A percentile compares a stretch with the other conserved stretches of the same genome.
phyloP scores from a whole-genome alignment of 345 rosid genomes.

The Fremontodendron californicum region DNA sequence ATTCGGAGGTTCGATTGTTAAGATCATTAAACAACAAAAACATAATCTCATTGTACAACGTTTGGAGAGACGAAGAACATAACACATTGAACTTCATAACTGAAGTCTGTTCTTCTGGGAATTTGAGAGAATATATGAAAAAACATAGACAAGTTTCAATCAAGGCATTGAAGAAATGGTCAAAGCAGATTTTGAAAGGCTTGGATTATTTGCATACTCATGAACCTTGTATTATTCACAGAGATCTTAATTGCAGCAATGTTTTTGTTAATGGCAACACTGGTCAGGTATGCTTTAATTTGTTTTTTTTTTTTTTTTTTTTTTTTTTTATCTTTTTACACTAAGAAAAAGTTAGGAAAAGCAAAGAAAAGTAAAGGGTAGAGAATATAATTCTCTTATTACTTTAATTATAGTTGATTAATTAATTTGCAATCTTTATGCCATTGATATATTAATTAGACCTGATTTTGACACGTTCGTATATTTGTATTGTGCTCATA shows the following conservation, averaged over 20 bases:
- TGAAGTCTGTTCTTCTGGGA: conserved; percentile 87
- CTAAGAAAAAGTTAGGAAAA: not conserved
- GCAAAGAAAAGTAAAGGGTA: not conserved
- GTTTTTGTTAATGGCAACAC: conserved; percentile 79
- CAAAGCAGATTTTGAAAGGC: conserved; percentile 72
- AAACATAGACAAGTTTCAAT: conserved; percentile 73
- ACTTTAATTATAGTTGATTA: too few relatives aligned
- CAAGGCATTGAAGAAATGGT: conserved; percentile 88
- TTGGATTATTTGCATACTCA: conserved; percentile 71
- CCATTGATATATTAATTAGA: too few relatives aligned
- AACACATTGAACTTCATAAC: conserved; percentile 75
- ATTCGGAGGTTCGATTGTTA: conserved; percentile 62
- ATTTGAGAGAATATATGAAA: conserved; percentile 72
- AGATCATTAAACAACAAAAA: conserved; percentile 44
- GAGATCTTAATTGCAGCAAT: conserved; percentile 92
- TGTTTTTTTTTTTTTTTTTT: too few relatives aligned
- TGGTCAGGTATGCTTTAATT: conserved; percentile 67
- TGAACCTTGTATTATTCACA: conserved; percentile 78
- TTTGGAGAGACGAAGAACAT: conserved; percentile 55
- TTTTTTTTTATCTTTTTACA: not conserved
- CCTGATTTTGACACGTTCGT: too few relatives aligned
- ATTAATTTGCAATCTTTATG: too few relatives aligned
- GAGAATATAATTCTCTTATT: conserved; percentile 13
- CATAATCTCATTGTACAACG: conserved; percentile 56
- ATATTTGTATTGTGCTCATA: too few relatives aligned